These are phyloP conservation scores for Phaeotremella fagi DNA, from an alignment of 768 basidiomycete genomes.

Conservation along the genomic window DNA sequence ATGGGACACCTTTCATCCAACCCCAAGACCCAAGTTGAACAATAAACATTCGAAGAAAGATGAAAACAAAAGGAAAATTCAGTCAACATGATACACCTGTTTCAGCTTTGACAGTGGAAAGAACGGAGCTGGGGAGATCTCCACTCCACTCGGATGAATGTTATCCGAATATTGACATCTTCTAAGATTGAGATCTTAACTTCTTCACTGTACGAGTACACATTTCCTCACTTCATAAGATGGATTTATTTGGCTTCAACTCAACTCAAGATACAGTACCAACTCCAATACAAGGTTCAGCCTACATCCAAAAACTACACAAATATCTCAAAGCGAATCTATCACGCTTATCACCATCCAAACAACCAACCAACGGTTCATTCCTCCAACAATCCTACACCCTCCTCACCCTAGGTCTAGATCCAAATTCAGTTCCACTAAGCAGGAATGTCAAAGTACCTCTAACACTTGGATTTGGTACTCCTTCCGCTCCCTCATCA, in stretches of 20 bases:
- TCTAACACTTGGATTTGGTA: conserved; percentile 38
- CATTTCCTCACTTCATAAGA: no score
- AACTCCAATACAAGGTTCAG: conserved; percentile 30
- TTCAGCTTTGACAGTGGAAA: no score
- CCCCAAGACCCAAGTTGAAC: no score
- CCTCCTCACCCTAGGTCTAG: conserved; percentile 43
- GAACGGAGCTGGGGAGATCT: background rate
- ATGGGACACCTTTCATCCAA: no score
- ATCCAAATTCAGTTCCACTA: conserved; percentile 39
- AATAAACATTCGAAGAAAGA: background rate
- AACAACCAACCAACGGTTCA: conserved; percentile 1
- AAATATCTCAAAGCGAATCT: conserved; percentile 41
- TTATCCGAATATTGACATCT: background rate
- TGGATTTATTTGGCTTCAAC: conserved; percentile 19
- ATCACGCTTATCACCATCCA: conserved; percentile 24
- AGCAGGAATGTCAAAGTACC: conserved; percentile 39
- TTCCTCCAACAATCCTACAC: conserved; percentile 43
- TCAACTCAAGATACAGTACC: conserved; percentile 7
- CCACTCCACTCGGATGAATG: background rate
- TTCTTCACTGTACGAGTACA: background rate
- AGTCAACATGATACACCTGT: no score
- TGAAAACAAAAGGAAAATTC: background rate
- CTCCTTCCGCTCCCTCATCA: conserved; percentile 11
- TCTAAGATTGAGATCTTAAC: background rate
- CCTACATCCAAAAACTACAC: conserved; percentile 39